Conservation (phyloP, 768 basidiomycete species). For the Mrakia blollopis region DNA sequence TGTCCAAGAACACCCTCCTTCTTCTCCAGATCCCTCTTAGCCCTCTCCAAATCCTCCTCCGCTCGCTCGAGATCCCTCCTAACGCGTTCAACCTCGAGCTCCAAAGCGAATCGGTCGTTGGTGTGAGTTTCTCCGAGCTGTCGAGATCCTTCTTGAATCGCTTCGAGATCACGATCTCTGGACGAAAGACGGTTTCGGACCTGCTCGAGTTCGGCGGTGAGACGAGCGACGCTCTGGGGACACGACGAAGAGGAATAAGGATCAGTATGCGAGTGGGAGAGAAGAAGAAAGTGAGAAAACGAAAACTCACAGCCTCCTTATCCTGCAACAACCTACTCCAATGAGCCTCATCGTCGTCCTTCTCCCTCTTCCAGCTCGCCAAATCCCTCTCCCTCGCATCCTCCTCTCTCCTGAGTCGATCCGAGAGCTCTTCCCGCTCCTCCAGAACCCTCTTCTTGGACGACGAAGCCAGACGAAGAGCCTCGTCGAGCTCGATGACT, state of each 20-base stretch:
- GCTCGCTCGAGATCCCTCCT: slow-evolving; percentile 75
- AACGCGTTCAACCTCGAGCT: slow-evolving; percentile 81
- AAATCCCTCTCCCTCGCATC: slow-evolving; percentile 29
- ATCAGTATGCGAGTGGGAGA: neutral
- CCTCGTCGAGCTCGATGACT: slow-evolving; percentile 58
- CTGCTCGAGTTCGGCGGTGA: slow-evolving; percentile 40
- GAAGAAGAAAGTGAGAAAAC: neutral
- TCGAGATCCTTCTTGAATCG: slow-evolving; percentile 67
- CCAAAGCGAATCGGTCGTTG: slow-evolving; percentile 74
- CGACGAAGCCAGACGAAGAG: slow-evolving; percentile 35
- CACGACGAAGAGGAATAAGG: neutral
- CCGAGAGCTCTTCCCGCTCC: slow-evolving; percentile 30
- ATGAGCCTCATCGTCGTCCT: slow-evolving; percentile 34
- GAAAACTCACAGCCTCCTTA: slow-evolving; percentile 36
- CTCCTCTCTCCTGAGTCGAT: slow-evolving; percentile 29
- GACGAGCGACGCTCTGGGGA: slow-evolving; percentile 35
- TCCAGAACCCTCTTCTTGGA: neutral
- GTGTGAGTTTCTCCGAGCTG: slow-evolving; percentile 77
- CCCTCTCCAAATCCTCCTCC: slow-evolving; percentile 70
- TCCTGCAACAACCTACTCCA: slow-evolving; percentile 35
- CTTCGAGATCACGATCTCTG: slow-evolving; percentile 68
- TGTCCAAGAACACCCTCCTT: slow-evolving; percentile 63
- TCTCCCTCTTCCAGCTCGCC: slow-evolving; percentile 30
- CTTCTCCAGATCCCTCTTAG: slow-evolving; percentile 63
- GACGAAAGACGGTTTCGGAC: slow-evolving; percentile 54